Evolutionary conservation across 805 yeast species (phyloP).

Genomic region (Candida chilensis): DNA sequence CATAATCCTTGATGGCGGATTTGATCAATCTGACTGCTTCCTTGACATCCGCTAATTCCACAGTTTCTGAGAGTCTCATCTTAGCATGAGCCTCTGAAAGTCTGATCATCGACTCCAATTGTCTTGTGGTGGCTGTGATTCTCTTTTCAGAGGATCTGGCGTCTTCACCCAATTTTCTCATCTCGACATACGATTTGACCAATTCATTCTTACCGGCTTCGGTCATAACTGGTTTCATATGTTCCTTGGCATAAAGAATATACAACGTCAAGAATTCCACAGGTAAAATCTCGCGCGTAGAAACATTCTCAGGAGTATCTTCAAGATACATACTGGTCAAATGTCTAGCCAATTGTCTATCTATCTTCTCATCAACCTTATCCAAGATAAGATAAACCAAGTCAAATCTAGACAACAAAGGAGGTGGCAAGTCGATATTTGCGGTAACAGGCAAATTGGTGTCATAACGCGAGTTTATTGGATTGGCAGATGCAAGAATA

Average conservation of each 20-base stretch:
- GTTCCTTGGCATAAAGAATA: constrained; percentile 90
- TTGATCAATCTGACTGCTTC: constrained; percentile 92
- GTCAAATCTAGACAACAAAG: constrained; percentile 89
- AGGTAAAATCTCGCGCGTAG: constrained; percentile 64
- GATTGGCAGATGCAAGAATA: constrained; percentile 92
- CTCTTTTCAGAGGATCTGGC: constrained; percentile 77
- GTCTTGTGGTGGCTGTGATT: constrained; percentile 97
- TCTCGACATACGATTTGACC: constrained; percentile 81
- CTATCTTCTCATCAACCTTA: constrained; percentile 80
- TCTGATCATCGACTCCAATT: constrained; percentile 91
- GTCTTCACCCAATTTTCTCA: constrained; percentile 93
- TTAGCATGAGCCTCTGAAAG: constrained; percentile 95
- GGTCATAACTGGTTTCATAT: constrained; percentile 71
- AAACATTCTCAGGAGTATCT: constrained; percentile 69
- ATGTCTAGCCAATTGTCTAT: constrained; percentile 83
- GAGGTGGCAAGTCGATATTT: constrained; percentile 95
- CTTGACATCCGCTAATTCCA: constrained; percentile 71
- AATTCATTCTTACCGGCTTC: constrained; percentile 76
- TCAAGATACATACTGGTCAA: constrained; percentile 87
- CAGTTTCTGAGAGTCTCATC: constrained; percentile 72
- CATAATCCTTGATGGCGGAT: constrained; percentile 94
- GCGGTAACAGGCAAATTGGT: constrained; percentile 92
- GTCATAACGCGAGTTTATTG: constrained; percentile 90
- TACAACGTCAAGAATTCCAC: constrained; percentile 82
- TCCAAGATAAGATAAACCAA: constrained; percentile 87